These are phyloP conservation scores for Antrodiella citrinella DNA, from an alignment of 768 basidiomycete species.

Conservation along the genomic window DNA sequence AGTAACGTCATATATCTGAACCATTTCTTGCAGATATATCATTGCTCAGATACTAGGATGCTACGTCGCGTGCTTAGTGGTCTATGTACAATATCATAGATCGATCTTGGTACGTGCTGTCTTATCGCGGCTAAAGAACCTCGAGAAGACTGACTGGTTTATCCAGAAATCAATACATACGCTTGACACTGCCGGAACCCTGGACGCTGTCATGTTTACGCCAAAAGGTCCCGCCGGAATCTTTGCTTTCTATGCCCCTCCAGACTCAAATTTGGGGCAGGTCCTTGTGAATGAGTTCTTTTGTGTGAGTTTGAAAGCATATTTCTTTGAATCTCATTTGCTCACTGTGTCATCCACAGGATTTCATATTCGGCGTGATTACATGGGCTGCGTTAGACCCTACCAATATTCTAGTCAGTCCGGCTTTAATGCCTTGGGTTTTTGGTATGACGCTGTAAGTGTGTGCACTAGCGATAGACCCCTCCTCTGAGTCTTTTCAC, in stretches of 20 bases:
- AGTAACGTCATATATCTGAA: too few relatives aligned
- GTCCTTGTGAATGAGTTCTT: slow-evolving; percentile 52
- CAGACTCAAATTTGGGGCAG: slow-evolving; percentile 36
- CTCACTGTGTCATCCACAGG: too few relatives aligned
- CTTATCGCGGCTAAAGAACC: slow-evolving; percentile 11
- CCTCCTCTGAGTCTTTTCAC: too few relatives aligned
- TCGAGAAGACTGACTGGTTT: slow-evolving; percentile 24
- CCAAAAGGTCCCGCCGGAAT: slow-evolving; percentile 32
- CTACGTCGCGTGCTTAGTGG: slow-evolving; percentile 48
- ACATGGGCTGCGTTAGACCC: too few relatives aligned
- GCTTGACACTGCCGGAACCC: slow-evolving; percentile 15
- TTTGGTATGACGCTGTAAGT: too few relatives aligned
- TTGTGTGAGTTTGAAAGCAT: slow-evolving; percentile 40
- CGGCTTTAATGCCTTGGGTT: too few relatives aligned
- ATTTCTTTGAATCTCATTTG: too few relatives aligned
- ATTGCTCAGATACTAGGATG: too few relatives aligned
- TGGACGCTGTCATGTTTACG: slow-evolving; percentile 23
- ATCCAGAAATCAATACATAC: slow-evolving; percentile 20
- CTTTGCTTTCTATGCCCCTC: slow-evolving; percentile 40
- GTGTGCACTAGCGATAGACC: too few relatives aligned
- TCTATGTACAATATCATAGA: slow-evolving; percentile 57
- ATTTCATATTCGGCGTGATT: too few relatives aligned
- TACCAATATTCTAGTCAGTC: too few relatives aligned
- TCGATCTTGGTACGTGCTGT: slow-evolving; percentile 32
- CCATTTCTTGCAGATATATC: too few relatives aligned